These are phyloP conservation scores for Talaromyces sp. DNA, from an alignment of 2,329 filamentous ascomycete species.

Conservation along the genomic window DNA sequence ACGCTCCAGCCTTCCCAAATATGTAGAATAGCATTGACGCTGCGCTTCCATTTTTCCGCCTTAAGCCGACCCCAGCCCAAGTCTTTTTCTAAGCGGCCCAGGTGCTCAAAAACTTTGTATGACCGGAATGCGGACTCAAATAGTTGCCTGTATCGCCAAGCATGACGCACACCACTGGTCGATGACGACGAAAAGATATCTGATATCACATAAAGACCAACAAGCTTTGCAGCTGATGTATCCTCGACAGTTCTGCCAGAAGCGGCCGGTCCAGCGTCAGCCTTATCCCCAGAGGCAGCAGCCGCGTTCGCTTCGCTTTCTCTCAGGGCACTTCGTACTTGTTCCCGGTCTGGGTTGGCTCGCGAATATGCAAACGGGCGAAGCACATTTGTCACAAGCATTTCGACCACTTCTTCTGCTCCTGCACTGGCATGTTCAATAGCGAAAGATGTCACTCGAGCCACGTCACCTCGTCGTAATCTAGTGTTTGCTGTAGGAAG, in stretches of 20 bases:
- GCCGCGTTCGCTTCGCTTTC: slow-evolving; percentile 34
- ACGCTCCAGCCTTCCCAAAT: slow-evolving; percentile 65
- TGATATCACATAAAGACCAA: slow-evolving; percentile 74
- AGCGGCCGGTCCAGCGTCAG: slow-evolving; percentile 35
- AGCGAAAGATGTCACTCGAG: slow-evolving; percentile 80
- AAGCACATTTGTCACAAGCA: slow-evolving; percentile 78
- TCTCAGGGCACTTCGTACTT: slow-evolving; percentile 21
- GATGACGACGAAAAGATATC: slow-evolving; percentile 77
- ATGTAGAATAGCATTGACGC: slow-evolving; percentile 64
- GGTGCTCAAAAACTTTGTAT: slow-evolving; percentile 67
- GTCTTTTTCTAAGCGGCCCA: slow-evolving; percentile 70
- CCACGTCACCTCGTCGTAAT: slow-evolving; percentile 80
- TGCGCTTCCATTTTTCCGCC: slow-evolving; percentile 80
- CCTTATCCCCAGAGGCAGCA: slow-evolving; percentile 29
- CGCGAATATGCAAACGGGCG: slow-evolving; percentile 70
- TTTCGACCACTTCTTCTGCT: slow-evolving; percentile 85
- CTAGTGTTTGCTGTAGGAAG: slow-evolving; percentile 72
- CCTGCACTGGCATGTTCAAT: slow-evolving; percentile 82
- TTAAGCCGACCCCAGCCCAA: slow-evolving; percentile 76
- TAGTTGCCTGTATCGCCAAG: slow-evolving; percentile 79
- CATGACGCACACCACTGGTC: slow-evolving; percentile 73
- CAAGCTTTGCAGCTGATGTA: slow-evolving; percentile 68
- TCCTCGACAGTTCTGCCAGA: slow-evolving; percentile 53
- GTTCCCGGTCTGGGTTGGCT: slow-evolving; percentile 57
- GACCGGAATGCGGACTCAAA: slow-evolving; percentile 70